These are phyloP conservation scores for Benincasa hispida DNA, from an alignment of 306 rosid genomes.

Conservation along the genomic window DNA sequence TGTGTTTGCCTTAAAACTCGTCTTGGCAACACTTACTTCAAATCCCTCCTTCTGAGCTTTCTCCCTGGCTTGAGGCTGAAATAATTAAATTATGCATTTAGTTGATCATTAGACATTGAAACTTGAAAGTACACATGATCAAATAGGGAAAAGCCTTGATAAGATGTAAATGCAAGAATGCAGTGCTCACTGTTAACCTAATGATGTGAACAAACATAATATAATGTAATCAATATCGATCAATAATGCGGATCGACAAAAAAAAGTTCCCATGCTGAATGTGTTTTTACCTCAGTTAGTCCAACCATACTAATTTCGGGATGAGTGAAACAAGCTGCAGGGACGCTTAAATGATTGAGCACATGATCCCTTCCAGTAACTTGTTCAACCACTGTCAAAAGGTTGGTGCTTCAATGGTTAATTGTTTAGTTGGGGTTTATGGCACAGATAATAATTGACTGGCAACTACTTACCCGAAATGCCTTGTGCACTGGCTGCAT, in stretches of 20 bases:
- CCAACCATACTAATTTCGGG: conserved; percentile 71
- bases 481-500: conserved; percentile 98
- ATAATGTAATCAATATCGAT: background rate
- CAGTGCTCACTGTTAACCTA: background rate
- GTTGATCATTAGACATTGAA: background rate
- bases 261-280: background rate
- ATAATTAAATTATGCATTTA: conserved; percentile 14
- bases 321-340: conserved; percentile 62
- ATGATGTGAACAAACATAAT: background rate
- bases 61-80: conserved; percentile 97
- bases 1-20: conserved; percentile 97
- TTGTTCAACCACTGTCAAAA: conserved; percentile 74
- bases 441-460: background rate
- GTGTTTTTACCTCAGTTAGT: conserved; percentile 58
- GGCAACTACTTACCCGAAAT: conserved; percentile 48
- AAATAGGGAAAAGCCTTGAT: background rate
- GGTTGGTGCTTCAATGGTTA: background rate
- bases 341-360: conserved; percentile 83
- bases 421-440: background rate
- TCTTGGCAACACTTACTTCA: conserved; percentile 77
- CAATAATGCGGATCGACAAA: background rate
- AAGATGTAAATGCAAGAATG: background rate
- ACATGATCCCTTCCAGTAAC: conserved; percentile 58
- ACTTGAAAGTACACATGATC: background rate
- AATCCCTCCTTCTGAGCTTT: conserved; percentile 75